These are phyloP conservation scores for Fusarium setosum DNA, from an alignment of 2,329 filamentous ascomycete species.

Conservation along the genomic window DNA sequence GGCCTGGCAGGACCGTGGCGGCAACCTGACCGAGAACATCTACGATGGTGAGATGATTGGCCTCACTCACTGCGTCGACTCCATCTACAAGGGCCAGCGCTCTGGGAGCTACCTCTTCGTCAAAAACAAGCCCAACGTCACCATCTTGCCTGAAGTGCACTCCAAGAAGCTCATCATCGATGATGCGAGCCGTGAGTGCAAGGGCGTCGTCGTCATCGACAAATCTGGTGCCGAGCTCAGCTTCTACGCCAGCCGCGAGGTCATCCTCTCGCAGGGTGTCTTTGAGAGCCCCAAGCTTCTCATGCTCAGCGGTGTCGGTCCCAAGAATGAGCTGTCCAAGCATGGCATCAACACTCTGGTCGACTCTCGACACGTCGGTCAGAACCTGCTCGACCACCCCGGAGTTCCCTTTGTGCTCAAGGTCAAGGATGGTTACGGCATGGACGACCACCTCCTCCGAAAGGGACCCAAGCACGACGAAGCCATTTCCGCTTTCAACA, in stretches of 20 bases:
- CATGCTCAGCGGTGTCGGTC: constrained; percentile 72
- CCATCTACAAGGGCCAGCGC: constrained; percentile 66
- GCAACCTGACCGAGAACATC: constrained; percentile 63
- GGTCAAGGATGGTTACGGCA: constrained; percentile 53
- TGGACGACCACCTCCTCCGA: constrained; percentile 56
- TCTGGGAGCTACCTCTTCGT: constrained; percentile 63
- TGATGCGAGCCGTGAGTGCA: constrained; percentile 39
- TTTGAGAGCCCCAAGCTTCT: constrained; percentile 75
- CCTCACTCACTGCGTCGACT: constrained; percentile 63
- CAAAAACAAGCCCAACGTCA: constrained; percentile 64
- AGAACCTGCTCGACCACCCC: constrained; percentile 70
- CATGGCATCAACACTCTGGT: constrained; percentile 64
- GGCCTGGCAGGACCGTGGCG: constrained; percentile 65
- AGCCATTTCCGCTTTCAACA: constrained; percentile 39
- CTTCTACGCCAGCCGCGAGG: constrained; percentile 61
- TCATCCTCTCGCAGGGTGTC: constrained; percentile 62
- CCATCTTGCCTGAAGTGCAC: constrained; percentile 57
- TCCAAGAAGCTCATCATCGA: constrained; percentile 67
- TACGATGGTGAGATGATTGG: constrained; percentile 66
- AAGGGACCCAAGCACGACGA: constrained; percentile 48
- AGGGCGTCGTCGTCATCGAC: constrained; percentile 60
- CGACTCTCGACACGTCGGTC: constrained; percentile 71
- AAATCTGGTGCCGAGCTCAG: constrained; percentile 49
- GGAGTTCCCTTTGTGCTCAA: constrained; percentile 10
- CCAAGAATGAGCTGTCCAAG: constrained; percentile 60